phyloP scores from a whole-genome alignment of 2,329 filamentous ascomycete genomes.

The Colletotrichum cuscutae region DNA sequence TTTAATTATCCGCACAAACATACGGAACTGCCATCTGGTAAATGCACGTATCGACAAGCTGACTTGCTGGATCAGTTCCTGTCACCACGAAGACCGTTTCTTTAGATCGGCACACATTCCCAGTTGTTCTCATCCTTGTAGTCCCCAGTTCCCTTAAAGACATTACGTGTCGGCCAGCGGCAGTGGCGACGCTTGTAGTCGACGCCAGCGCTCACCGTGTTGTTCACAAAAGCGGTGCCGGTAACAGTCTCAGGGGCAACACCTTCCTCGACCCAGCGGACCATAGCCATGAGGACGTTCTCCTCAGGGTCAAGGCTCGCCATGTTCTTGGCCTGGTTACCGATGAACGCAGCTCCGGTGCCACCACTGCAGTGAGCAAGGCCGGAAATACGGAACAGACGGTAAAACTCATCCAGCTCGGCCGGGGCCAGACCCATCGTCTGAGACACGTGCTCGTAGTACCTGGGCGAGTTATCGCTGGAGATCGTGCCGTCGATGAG shows the following conservation, averaged over 20 bases:
- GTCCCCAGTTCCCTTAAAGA: conserved; percentile 38
- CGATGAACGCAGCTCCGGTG: conserved; percentile 48
- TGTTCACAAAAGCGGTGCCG: conserved; percentile 46
- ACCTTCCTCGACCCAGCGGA: conserved; percentile 57
- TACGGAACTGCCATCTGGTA: too few species aligned
- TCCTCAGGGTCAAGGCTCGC: conserved; percentile 47
- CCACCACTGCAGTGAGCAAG: conserved; percentile 62
- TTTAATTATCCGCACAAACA: too few species aligned
- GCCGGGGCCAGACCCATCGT: conserved; percentile 49
- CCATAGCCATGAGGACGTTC: conserved; percentile 57
- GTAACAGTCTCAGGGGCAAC: conserved; percentile 51
- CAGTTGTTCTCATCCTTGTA: conserved; percentile 30
- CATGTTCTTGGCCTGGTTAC: conserved; percentile 37
- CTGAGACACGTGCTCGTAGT: conserved; percentile 58
- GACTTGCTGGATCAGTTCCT: neutral
- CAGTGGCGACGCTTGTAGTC: conserved; percentile 47
- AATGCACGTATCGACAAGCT: neutral
- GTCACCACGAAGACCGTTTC: neutral
- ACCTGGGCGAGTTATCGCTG: conserved; percentile 54
- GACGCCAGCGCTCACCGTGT: conserved; percentile 38
- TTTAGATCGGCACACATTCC: conserved; percentile 14
- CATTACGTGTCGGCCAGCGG: conserved; percentile 45
- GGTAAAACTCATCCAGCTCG: conserved; percentile 55
- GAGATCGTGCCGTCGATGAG: conserved; percentile 53
- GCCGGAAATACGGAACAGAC: conserved; percentile 63